Base-by-base conservation (phyloP, 2,329 filamentous ascomycete genomes). In the Biscogniauxia marginata region DNA sequence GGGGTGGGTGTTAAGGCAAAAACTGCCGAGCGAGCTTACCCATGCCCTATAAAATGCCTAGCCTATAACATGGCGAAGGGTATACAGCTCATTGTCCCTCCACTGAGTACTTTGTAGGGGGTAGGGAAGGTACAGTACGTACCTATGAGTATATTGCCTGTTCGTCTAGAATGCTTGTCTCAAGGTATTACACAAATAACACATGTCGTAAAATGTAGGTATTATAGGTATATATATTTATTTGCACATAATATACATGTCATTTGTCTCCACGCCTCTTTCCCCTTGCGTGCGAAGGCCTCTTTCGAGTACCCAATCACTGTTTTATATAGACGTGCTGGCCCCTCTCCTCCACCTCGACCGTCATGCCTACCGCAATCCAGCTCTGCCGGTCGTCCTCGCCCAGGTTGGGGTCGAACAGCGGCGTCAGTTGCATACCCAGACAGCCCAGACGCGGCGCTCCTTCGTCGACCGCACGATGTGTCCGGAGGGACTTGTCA, bases 371-470 rank as follows among this genome's bases (percentile, higher is more conserved):
- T 8, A 84, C 81, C 58, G 81, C 78, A 24, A 86, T 61, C 62
- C 73, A 77, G 11, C 74, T 74, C 61, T 80, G 58, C 24, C 62
- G 58, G 22, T 71, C 66, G 8, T 69, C 30, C 30, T 39, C 67
- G 20, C 63, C 59, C n/a, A 67, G 52, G 9, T 57, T 63, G 2
- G 63, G 53, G 7, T 77, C 69, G 59, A 79, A 83, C 24, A 83
- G 62, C 5, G 86, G 86, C 43, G 83, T 84, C 57, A 89, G 72
- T 69, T 87, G 84, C 83, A 90, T 86, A 5, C 86, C 86, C 22
- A 89, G 67, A 61, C 85, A 87, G 0, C 84, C 82, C 52, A 71
- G 74, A 48, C 74, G 76, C 23, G 81, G 80, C 0, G 82, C 81
- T 1, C 86, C 86, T 19, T 77, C 72, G 67, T 89, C 86, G 21